Base-by-base conservation (phyloP, 495 filamentous ascomycete genomes). In the Penicillium samsonianum region DNA sequence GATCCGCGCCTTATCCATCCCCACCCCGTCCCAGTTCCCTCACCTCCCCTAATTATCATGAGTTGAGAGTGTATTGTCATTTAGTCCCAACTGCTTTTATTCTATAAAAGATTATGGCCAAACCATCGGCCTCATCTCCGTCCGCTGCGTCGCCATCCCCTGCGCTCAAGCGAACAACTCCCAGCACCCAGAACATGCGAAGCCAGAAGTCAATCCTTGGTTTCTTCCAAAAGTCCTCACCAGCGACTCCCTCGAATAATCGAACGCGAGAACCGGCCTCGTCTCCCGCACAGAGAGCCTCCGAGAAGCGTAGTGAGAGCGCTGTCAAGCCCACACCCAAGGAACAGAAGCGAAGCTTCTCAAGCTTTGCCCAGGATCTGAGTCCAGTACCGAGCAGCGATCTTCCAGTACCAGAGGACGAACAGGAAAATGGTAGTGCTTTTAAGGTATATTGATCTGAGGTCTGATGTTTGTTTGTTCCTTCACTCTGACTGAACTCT, bases 381-480 rank as follows among this genome's bases (percentile, higher is more conserved):
- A 91, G 88, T 0, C 90, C 91, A n/a, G 82, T 87, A 2, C 88
- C 90, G 3, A 95, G 89, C 73, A 94, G 90, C 69, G 90, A 92
- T 68, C 74, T 83, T 20, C 62, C 67, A 5, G 59, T 72, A 5
- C 65, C 70, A 11, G 71, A 78, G 0, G 75, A 78, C 23, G 70
- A 75, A 22, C 74, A 75, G 22, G 64, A 69, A 25, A 60, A 65
- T 26, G 62, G 37, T 12, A 57, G 50, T 48, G 52, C 42, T 33
- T 45, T 58, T 10, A 73, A 70, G 66, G 68, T 71, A 52, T 62
- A 53, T 5, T 37, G 4, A 35, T 46, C 33, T 42, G 38, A 16
- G 8, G 38, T 40, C 45, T 50, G 38, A 10, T 35, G 53, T 58
- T 58, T 47, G 33, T 50, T 49, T 59, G 14, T 16, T 23, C 22